Percentiles rank a stretch among this genome's conserved stretches.
These are phyloP conservation scores for Hericium coralloides DNA, from an alignment of 768 basidiomycete species.

Conservation along the genomic window DNA sequence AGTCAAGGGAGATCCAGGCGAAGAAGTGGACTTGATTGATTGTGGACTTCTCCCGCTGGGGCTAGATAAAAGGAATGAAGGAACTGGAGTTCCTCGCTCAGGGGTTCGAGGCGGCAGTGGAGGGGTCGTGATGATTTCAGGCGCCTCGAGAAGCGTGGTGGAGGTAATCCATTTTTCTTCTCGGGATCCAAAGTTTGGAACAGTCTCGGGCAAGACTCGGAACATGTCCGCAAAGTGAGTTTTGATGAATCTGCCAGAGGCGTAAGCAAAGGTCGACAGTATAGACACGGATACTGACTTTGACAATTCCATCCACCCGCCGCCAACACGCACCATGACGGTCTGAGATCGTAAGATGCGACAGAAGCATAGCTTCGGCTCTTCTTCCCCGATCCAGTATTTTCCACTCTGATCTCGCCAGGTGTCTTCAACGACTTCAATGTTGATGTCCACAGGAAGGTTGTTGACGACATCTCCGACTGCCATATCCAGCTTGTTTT, in stretches of 20 bases:
- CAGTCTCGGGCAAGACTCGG: slow-evolving; percentile 58
- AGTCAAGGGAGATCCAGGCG: slow-evolving; percentile 64
- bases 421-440: slow-evolving; percentile 72
- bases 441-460: slow-evolving; percentile 74
- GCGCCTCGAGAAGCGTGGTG: slow-evolving; percentile 53
- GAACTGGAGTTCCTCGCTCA: slow-evolving; percentile 53
- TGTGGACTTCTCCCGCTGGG: slow-evolving; percentile 37
- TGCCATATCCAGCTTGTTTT: slow-evolving; percentile 85
- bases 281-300: slow-evolving; percentile 43
- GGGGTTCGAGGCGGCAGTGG: slow-evolving; percentile 50
- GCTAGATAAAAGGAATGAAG: slow-evolving; percentile 55
- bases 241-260: slow-evolving; percentile 50
- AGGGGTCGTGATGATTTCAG: slow-evolving; percentile 30
- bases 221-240: slow-evolving; percentile 82
- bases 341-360: slow-evolving; percentile 85
- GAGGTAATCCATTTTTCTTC: slow-evolving; percentile 86
- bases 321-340: slow-evolving; percentile 95
- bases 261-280: not conserved
- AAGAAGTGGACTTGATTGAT: slow-evolving; percentile 43
- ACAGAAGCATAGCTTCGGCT: slow-evolving; percentile 86
- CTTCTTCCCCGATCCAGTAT: slow-evolving; percentile 93
- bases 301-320: slow-evolving; percentile 88
- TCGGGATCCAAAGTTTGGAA: slow-evolving; percentile 32
- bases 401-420: slow-evolving; percentile 94
- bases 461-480: slow-evolving; percentile 90